phyloP scores from a whole-genome alignment of 768 basidiomycete species.

The Calocybe gangraenosa region DNA sequence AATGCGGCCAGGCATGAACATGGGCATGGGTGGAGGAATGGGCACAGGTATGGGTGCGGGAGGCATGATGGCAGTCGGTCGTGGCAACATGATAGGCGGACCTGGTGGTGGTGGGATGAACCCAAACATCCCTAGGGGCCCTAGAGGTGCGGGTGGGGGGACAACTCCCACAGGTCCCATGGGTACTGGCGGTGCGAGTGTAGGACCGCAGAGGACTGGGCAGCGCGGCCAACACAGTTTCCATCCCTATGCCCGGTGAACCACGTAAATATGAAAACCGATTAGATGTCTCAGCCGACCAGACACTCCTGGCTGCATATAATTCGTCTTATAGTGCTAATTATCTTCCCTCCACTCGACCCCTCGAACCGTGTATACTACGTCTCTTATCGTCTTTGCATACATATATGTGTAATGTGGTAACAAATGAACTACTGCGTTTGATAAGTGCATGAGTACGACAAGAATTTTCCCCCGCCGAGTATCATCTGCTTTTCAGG shows the following conservation, averaged over 20 bases:
- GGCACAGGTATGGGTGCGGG: slow-evolving; percentile 37
- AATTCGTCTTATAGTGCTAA: slow-evolving; percentile 13
- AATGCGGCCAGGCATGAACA: slow-evolving; percentile 34
- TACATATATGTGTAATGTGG: not conserved
- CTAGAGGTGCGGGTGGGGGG: slow-evolving; percentile 54
- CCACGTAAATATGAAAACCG: not conserved
- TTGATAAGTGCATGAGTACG: too few relatives aligned
- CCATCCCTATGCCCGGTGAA: slow-evolving; percentile 79
- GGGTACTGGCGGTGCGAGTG: slow-evolving; percentile 49
- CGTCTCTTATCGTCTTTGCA: not conserved
- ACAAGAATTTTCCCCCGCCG: too few relatives aligned
- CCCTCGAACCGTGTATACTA: slow-evolving; percentile 1
- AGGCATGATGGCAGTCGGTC: slow-evolving; percentile 31
- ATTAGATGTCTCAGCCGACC: not conserved
- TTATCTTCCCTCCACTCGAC: slow-evolving; percentile 13
- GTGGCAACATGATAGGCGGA: slow-evolving; percentile 35
- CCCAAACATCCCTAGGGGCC: slow-evolving; percentile 62
- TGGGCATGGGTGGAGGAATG: slow-evolving; percentile 31
- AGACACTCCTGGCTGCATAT: slow-evolving; percentile 4
- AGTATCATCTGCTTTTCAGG: too few relatives aligned
- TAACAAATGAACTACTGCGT: too few relatives aligned
- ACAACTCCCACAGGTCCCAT: slow-evolving; percentile 31
- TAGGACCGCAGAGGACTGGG: slow-evolving; percentile 70
- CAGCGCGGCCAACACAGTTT: slow-evolving; percentile 78
- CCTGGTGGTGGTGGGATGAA: slow-evolving; percentile 36